These are phyloP conservation scores for Myriosclerotinia scirpicola DNA, from an alignment of 2,329 filamentous ascomycete genomes.

Conservation along the genomic window DNA sequence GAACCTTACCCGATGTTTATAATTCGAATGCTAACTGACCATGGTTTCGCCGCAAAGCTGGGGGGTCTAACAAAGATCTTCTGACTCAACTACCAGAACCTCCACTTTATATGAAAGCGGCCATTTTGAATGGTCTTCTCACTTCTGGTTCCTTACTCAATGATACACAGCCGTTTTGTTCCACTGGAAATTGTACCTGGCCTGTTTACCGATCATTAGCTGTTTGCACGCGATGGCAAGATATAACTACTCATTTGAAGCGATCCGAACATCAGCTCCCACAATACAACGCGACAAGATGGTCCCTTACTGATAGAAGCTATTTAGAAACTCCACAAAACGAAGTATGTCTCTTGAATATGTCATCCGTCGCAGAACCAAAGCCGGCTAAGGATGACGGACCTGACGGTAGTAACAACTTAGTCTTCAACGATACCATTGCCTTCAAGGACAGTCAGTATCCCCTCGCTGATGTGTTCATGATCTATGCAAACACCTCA, in stretches of 20 bases:
- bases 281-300: background rate
- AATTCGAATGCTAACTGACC: no score
- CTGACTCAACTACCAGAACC: no score
- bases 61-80: no score
- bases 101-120: no score
- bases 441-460: background rate
- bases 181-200: constrained; percentile 14
- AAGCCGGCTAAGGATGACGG: background rate
- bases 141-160: background rate
- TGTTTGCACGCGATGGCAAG: background rate
- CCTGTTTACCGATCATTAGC: background rate
- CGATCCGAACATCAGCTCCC: background rate
- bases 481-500: background rate
- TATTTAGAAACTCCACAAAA: background rate
- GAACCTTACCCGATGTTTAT: no score
- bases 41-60: no score
- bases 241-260: background rate
- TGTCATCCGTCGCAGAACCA: constrained; percentile 8
- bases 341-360: background rate
- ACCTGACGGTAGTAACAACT: background rate
- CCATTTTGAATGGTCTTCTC: background rate
- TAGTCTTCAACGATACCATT: constrained; percentile 9
- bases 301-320: background rate
- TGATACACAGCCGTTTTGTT: constrained; percentile 4
- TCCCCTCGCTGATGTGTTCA: background rate